Conservation (phyloP, 495 filamentous ascomycete genomes). For the Penicillium egyptiacum region DNA sequence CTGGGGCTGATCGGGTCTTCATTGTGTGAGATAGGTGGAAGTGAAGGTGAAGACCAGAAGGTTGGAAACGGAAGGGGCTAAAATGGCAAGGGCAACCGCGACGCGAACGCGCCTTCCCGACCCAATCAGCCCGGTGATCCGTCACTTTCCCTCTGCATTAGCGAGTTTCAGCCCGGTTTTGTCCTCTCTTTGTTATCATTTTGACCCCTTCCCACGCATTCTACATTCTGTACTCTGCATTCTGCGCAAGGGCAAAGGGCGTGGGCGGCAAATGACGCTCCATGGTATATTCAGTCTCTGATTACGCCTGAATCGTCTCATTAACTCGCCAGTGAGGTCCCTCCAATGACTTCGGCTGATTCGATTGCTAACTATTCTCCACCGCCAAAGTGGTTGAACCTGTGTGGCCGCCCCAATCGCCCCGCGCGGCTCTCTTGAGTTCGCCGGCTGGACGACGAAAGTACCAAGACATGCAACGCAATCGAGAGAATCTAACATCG, state of each 20-base stretch:
- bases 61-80: slow-evolving; percentile 15
- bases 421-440: slow-evolving; percentile 77
- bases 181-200: slow-evolving; percentile 1
- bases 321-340: slow-evolving; percentile 8
- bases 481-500: slow-evolving; percentile 63
- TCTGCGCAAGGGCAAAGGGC: slow-evolving; percentile 20
- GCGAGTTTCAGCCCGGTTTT: slow-evolving; percentile 9
- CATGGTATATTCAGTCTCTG: slow-evolving; percentile 11
- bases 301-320: slow-evolving; percentile 1
- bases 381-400: slow-evolving; percentile 44
- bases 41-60: neutral
- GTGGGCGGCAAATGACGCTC: slow-evolving; percentile 22
- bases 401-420: slow-evolving; percentile 86
- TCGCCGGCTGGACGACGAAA: slow-evolving; percentile 77
- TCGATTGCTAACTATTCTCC: neutral
- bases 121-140: slow-evolving; percentile 32
- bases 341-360: neutral
- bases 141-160: slow-evolving; percentile 23
- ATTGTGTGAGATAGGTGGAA: slow-evolving; percentile 9
- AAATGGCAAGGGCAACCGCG: slow-evolving; percentile 24
- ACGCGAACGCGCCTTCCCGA: slow-evolving; percentile 25
- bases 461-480: slow-evolving; percentile 62
- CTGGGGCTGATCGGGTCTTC: slow-evolving; percentile 38
- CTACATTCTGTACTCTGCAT: neutral
- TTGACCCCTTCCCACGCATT: slow-evolving; percentile 20